phyloP scores from a whole-genome alignment of 192 early-diverging fungal species.

The Umbelopsis vinacea region DNA sequence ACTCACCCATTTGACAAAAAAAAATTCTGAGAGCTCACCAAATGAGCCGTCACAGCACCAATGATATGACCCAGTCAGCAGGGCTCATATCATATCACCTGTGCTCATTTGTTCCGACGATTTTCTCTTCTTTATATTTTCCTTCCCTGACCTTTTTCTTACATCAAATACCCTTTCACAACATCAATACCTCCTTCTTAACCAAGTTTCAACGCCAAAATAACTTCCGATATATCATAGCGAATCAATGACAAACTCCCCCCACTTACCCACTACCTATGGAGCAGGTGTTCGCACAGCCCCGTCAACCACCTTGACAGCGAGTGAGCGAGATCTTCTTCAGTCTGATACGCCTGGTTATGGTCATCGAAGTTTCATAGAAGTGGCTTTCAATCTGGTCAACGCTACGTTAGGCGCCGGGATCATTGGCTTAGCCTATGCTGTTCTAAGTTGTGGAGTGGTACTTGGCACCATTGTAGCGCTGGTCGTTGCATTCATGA shows the following conservation, averaged over 20 bases:
- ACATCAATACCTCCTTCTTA: too few relatives aligned
- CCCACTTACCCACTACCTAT: constrained; percentile 14
- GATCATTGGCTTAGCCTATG: constrained; percentile 58
- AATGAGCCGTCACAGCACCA: too few relatives aligned
- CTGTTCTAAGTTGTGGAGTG: constrained; percentile 49
- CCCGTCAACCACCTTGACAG: constrained; percentile 5
- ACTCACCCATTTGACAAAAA: too few relatives aligned
- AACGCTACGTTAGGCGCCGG: constrained; percentile 75
- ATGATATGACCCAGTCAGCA: too few relatives aligned
- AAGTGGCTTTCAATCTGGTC: constrained; percentile 66
- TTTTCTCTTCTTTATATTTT: too few relatives aligned
- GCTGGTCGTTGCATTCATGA: constrained; percentile 52
- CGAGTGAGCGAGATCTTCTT: constrained; percentile 32
- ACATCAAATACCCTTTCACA: too few relatives aligned
- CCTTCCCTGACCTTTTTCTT: too few relatives aligned
- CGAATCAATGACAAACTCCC: not conserved
- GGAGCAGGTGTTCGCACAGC: not conserved
- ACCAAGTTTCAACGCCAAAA: too few relatives aligned
- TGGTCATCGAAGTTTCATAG: constrained; percentile 43
- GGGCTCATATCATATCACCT: too few relatives aligned
- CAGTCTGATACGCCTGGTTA: constrained; percentile 45
- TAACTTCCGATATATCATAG: too few relatives aligned
- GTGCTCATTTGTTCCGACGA: too few relatives aligned
- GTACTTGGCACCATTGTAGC: constrained; percentile 55
- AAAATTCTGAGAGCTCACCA: too few relatives aligned